A percentile compares a stretch with the other conserved stretches of the same genome.
Conservation (phyloP, 2,329 filamentous ascomycete species). For the Verticillium zaregamsianum region DNA sequence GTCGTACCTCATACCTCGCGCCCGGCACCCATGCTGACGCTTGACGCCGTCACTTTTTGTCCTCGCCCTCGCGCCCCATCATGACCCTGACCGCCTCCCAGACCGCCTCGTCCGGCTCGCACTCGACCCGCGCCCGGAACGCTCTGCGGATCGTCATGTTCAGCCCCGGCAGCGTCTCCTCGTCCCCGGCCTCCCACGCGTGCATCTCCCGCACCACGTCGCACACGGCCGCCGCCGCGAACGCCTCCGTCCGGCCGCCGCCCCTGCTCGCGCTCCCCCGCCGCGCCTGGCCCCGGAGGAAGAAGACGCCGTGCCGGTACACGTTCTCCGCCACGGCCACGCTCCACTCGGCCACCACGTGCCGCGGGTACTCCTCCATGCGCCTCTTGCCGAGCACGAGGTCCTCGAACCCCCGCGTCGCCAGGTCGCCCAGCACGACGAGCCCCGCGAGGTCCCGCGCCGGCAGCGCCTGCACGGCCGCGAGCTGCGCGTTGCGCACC, state of each 20-base stretch:
- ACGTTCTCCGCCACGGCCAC: constrained; percentile 11
- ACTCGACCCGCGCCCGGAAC: neutral
- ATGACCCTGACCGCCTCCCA: neutral
- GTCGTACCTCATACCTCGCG: neutral
- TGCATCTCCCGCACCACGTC: constrained; percentile 11
- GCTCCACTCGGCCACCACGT: constrained; percentile 5
- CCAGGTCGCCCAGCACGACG: constrained; percentile 5
- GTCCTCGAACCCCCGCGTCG: constrained; percentile 9
- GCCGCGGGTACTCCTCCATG: neutral
- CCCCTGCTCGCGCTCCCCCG: neutral
- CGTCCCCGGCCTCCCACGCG: constrained; percentile 9
- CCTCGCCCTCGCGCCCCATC: neutral
- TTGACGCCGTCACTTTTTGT: neutral
- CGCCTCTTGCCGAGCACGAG: neutral
- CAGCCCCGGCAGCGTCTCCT: constrained; percentile 8
- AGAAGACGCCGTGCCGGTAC: constrained; percentile 11
- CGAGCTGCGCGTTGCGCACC: constrained; percentile 8
- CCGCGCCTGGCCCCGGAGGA: constrained; percentile 6
- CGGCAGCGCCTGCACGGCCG: neutral
- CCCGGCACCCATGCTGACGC: neutral
- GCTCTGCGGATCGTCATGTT: constrained; percentile 7
- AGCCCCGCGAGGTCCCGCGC: constrained; percentile 8
- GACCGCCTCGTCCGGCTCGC: neutral
- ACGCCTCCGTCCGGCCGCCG: neutral
- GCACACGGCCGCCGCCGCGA: constrained; percentile 8